These are phyloP conservation scores for Microsporum ferrugineum DNA, from an alignment of 2,329 filamentous ascomycete species.

Conservation along the genomic window DNA sequence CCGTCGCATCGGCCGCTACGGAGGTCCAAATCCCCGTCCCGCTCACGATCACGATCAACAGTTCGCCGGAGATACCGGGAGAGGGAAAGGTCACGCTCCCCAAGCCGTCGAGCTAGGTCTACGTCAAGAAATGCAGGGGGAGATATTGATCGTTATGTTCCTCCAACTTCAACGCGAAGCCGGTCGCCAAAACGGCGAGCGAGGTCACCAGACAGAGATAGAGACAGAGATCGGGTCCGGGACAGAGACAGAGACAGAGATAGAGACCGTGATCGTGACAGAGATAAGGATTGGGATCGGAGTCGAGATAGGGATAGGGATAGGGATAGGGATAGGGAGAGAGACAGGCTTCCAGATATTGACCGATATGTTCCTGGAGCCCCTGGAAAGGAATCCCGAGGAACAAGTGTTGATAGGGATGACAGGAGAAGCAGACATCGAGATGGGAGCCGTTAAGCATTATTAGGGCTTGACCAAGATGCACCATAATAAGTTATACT, in stretches of 20 bases:
- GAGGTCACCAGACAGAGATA: constrained; percentile 21
- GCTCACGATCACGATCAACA: constrained; percentile 17
- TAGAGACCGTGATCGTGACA: constrained; percentile 20
- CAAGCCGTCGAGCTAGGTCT: constrained; percentile 19
- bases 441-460: constrained; percentile 19
- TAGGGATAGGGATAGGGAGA: neutral
- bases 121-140: constrained; percentile 23
- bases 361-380: constrained; percentile 37
- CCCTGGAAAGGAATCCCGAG: constrained; percentile 5
- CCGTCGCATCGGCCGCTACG: constrained; percentile 14
- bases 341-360: constrained; percentile 28
- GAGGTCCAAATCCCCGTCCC: constrained; percentile 13
- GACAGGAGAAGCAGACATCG: constrained; percentile 15
- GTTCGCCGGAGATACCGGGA: constrained; percentile 13
- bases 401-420: constrained; percentile 11
- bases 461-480: neutral
- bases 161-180: constrained; percentile 31
- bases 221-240: constrained; percentile 17
- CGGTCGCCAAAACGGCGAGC: constrained; percentile 31
- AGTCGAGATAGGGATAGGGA: neutral
- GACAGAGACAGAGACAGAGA: constrained; percentile 18
- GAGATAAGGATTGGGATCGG: constrained; percentile 34
- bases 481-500: neutral
- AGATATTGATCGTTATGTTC: constrained; percentile 36
- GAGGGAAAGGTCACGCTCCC: constrained; percentile 13